Evolutionary conservation across 129 eudicot genomes (phyloP), one percentile per base, ranked within the genome.

Genomic region (Centaurea solstitialis): DNA sequence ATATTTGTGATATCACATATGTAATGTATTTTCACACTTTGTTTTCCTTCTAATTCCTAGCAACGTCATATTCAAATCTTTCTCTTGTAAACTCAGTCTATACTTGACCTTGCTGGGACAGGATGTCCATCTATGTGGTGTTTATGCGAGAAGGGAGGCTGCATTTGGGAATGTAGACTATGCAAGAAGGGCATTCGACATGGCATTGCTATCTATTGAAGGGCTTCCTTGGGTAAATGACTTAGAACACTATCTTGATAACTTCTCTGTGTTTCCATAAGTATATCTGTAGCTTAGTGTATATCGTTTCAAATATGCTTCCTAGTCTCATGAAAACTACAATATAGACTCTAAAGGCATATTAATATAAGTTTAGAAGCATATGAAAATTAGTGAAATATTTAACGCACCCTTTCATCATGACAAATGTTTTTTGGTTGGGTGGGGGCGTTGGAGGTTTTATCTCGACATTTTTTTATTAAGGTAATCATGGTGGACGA

Each of bases 71-170:
- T 22, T 57, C 23, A 35, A 33, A 11, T 30, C 21, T 22, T 13
- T 70, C 21, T n/a, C 28, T 72, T 38, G n/a, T 26, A 15, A 50
- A 41, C 62, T n/a, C 68, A 45, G 35, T 73, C 47, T 0, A 73
- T 10, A 24, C 50, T 53, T 68, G 65, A 15, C 39, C 53, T 18
- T 75, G 37, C 68, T 80, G 73, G 79, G 75, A 9, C 75, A 96
- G 99, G 99, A 96, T 93, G 91, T 89, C 47, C 86, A 91, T 75
- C 87, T 96, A 62, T 93, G 98, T 79, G 99, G 99, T 68, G 93
- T 93, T 79, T 96, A 96, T 91, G 99, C 98, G 10, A 88, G 81
- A 78, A 89, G 99, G 73, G 99, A 93, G 86, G 98, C 99, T 68
- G 84, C 82, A 40, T 91, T 67, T 81, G 97, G 98, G 68, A 96